Evolutionary conservation across 1,139 yeast genomes (phyloP), one percentile per base, ranked within the genome.

Genomic region (Yamadazyma dushanensis): DNA sequence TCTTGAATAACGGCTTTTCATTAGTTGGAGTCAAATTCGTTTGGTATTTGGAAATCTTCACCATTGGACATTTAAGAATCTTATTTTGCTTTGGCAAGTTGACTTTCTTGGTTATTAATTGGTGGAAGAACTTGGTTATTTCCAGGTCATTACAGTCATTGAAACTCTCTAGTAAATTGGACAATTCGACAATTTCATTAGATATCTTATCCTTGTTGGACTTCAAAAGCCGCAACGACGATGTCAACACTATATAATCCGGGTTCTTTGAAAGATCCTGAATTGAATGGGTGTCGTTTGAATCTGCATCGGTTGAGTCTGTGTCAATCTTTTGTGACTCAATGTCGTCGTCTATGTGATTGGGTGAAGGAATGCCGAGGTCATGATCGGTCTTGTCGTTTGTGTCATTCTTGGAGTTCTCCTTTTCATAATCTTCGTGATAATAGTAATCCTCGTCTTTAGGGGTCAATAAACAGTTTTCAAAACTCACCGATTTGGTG

Each of bases 401-500:
- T 13, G 16, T 8, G 16, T 17, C 13, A 19, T 23, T 29, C 10
- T 29, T 15, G 9, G 14, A 5, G 19, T 29, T 20, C 5, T 24
- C 19, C 11, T 17, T n/a, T 20, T 26, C 31, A 26, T 33, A 15
- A 6, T 33, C 28, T 18, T 32, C 24, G 11, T 24, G 26, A 17
- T 36, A 56, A 28, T 61, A 66, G 36, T 65, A 66, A 36, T 66
- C 70, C 29, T 68, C 73, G 20, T 69, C 71, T 41, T 66, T 68
- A 9, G 75, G 75, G 1, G 75, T 69, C 39, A 69, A 56, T 26
- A 69, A 56, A 6, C 73, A 72, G 35, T 68, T 58, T 23, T 51
- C 53, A 34, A 47, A 47, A 15, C 41, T 43, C 1, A 47, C 51
- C 2, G 47, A 38, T 22, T 46, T 46, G 6, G 26, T 19, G 21